Conservation (phyloP, 2,329 filamentous ascomycete species). For the Diaporthe nobilis region DNA sequence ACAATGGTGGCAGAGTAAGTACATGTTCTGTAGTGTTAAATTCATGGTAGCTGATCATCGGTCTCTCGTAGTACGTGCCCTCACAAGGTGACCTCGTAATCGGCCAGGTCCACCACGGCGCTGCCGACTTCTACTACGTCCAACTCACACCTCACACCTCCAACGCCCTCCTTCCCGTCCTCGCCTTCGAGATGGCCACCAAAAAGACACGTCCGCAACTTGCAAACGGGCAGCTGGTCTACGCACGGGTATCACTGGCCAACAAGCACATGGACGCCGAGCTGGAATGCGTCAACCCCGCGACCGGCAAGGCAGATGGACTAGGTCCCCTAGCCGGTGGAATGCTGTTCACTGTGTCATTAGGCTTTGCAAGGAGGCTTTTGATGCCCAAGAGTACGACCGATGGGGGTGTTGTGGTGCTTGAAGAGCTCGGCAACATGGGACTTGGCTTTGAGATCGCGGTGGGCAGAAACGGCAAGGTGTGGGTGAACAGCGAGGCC, state of each 20-base stretch:
- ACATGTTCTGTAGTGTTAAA: conserved; percentile 4
- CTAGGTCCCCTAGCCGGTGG: conserved; percentile 87
- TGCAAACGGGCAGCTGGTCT: conserved; percentile 82
- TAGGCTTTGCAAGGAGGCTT: conserved; percentile 85
- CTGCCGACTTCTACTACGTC: conserved; percentile 85
- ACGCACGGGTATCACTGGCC: conserved; percentile 85
- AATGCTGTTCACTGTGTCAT: conserved; percentile 86
- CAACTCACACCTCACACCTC: conserved; percentile 77
- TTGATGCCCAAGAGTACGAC: conserved; percentile 75
- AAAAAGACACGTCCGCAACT: conserved; percentile 92
- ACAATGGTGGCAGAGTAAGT: conserved; percentile 76
- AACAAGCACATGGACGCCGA: conserved; percentile 87
- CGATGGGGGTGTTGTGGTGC: conserved; percentile 76
- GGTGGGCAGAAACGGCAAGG: conserved; percentile 89
- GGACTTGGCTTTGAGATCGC: conserved; percentile 94
- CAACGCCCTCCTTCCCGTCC: conserved; percentile 81
- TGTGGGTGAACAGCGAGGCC: conserved; percentile 90
- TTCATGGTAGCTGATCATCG: conserved; percentile 48
- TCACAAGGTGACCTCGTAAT: conserved; percentile 88
- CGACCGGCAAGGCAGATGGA: conserved; percentile 90
- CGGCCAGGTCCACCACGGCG: conserved; percentile 83
- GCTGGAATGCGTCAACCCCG: conserved; percentile 87
- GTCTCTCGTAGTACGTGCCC: conserved; percentile 77
- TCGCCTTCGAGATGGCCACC: conserved; percentile 93
- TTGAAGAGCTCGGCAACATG: conserved; percentile 82